phyloP scores from a whole-genome alignment of 192 early-diverging fungal genomes.

The Coemansia sp. region DNA sequence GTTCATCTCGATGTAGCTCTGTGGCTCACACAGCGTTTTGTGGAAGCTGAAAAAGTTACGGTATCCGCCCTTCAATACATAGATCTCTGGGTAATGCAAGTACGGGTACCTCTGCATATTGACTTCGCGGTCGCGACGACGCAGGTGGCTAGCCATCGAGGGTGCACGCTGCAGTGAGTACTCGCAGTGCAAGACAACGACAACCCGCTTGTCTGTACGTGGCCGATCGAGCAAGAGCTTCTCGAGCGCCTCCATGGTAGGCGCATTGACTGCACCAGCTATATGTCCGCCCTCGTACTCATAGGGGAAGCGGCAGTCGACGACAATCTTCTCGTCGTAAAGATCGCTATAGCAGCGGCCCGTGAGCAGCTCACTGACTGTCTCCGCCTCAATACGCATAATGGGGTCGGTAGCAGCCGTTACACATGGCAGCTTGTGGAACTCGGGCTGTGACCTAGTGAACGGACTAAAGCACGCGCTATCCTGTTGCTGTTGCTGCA shows the following conservation, averaged over 20 bases:
- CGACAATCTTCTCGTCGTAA: constrained; percentile 67
- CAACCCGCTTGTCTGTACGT: constrained; percentile 49
- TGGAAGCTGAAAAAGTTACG: constrained; percentile 66
- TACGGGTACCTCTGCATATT: constrained; percentile 75
- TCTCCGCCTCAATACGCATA: constrained; percentile 63
- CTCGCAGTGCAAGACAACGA: constrained; percentile 88
- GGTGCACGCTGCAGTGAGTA: constrained; percentile 82
- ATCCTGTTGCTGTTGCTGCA: not conserved
- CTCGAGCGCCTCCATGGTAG: constrained; percentile 64
- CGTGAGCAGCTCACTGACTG: constrained; percentile 65
- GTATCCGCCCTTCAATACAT: constrained; percentile 86
- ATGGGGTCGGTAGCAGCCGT: constrained; percentile 63
- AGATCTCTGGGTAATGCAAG: constrained; percentile 83
- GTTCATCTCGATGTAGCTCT: constrained; percentile 82
- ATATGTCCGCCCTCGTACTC: constrained; percentile 90
- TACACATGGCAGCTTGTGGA: constrained; percentile 59
- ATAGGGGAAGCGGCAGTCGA: constrained; percentile 88
- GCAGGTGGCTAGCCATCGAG: constrained; percentile 76
- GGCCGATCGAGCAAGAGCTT: constrained; percentile 61
- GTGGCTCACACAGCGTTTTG: constrained; percentile 69
- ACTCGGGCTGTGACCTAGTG: constrained; percentile 47
- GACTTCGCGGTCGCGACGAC: constrained; percentile 72
- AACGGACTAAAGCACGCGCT: constrained; percentile 33
- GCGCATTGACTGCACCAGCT: constrained; percentile 69
- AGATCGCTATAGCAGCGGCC: constrained; percentile 60